Evolutionary conservation across 805 yeast species (phyloP).

Genomic region (Nakazawaea molendinolei): DNA sequence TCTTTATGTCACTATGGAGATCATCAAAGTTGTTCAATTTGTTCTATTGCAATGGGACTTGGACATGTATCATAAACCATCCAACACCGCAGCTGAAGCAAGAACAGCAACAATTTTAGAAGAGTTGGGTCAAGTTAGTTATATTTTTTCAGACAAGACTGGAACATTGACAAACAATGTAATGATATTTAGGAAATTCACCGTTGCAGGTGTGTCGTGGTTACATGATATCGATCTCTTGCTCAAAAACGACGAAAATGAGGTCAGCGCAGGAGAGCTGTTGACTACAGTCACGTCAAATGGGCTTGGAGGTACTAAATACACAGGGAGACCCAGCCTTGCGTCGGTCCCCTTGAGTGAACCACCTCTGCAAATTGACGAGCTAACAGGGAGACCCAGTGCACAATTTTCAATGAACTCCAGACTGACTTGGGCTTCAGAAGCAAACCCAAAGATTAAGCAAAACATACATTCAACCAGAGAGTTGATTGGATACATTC

Average conservation of each 20-base stretch:
- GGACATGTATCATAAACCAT: slow-evolving; percentile 83
- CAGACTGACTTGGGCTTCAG: slow-evolving; percentile 35
- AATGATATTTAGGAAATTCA: slow-evolving; percentile 86
- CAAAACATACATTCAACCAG: slow-evolving; percentile 49
- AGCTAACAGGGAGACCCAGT: slow-evolving; percentile 12
- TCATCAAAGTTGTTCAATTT: slow-evolving; percentile 84
- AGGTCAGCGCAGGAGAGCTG: slow-evolving; percentile 12
- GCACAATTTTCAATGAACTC: slow-evolving; percentile 19
- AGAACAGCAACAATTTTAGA: slow-evolving; percentile 93
- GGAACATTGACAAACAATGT: slow-evolving; percentile 94
- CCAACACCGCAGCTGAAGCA: slow-evolving; percentile 90
- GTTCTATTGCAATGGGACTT: slow-evolving; percentile 79
- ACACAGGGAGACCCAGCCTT: slow-evolving; percentile 53
- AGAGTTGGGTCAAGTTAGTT: slow-evolving; percentile 94
- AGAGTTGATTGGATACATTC: slow-evolving; percentile 64
- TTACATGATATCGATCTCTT: slow-evolving; percentile 62
- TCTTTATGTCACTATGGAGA: slow-evolving; percentile 92
- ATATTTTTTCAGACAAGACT: slow-evolving; percentile 92
- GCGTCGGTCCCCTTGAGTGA: slow-evolving; percentile 33
- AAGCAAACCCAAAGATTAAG: slow-evolving; percentile 27
- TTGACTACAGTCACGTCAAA: slow-evolving; percentile 19
- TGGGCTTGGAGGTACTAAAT: slow-evolving; percentile 26
- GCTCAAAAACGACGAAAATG: slow-evolving; percentile 16
- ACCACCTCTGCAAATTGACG: slow-evolving; percentile 14
- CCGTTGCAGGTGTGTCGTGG: slow-evolving; percentile 89